Evolutionary conservation across 129 eudicot genomes (phyloP).

Genomic region (Helichrysum umbraculigerum): DNA sequence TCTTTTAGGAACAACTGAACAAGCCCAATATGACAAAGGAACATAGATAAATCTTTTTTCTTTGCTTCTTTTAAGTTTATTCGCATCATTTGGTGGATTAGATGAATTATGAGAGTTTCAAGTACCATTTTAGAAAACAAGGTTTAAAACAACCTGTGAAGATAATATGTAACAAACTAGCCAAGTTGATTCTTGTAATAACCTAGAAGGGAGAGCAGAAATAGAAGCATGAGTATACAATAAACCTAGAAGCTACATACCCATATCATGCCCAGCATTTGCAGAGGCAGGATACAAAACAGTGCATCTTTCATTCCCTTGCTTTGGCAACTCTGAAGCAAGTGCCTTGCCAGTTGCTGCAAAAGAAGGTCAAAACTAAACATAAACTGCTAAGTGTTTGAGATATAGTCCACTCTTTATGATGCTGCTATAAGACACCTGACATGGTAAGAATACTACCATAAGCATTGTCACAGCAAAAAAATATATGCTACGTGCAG

Average conservation of each 20-base stretch:
- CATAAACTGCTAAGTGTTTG: constrained; percentile 11
- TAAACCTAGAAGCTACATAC: constrained; percentile 34
- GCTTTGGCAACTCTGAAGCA: constrained; percentile 79
- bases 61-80: too few species aligned
- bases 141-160: neutral
- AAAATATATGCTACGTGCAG: too few species aligned
- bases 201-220: neutral
- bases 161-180: constrained; percentile 9
- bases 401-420: too few species aligned
- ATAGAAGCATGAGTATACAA: neutral
- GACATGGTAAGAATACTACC: too few species aligned
- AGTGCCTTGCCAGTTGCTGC: constrained; percentile 88
- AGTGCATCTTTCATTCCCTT: constrained; percentile 43
- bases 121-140: neutral
- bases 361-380: constrained; percentile 27
- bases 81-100: too few species aligned
- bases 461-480: too few species aligned
- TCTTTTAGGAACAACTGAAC: neutral
- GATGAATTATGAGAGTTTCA: neutral
- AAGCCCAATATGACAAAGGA: neutral
- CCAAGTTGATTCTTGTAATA: constrained; percentile 8
- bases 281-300: constrained; percentile 96
- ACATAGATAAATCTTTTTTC: neutral
- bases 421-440: too few species aligned
- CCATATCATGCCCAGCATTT: constrained; percentile 85